phyloP scores from a whole-genome alignment of 106 monocot species.

The Dendrobium officinale region DNA sequence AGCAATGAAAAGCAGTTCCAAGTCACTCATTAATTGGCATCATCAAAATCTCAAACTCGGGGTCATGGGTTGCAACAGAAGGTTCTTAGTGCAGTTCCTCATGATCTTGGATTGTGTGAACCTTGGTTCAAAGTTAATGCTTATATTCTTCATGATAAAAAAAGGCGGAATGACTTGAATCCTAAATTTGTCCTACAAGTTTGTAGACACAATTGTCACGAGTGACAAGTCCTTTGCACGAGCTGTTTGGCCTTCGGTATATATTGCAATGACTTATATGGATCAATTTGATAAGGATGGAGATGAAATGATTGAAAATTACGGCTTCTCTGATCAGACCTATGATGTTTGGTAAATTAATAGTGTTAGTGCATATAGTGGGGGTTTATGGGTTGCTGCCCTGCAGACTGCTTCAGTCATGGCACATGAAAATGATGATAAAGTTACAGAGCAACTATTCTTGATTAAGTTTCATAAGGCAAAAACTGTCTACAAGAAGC shows the following conservation, averaged over 20 bases:
- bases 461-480: constrained; percentile 50
- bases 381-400: constrained; percentile 75
- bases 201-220: constrained; percentile 46
- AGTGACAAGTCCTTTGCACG: constrained; percentile 56
- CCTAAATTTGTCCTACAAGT: constrained; percentile 78
- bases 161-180: constrained; percentile 75
- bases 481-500: constrained; percentile 38
- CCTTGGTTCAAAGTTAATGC: constrained; percentile 72
- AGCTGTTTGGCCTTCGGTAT: constrained; percentile 77
- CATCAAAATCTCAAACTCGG: too few relatives aligned
- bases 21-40: too few relatives aligned
- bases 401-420: constrained; percentile 72
- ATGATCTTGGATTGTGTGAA: constrained; percentile 61
- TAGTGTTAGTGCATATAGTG: constrained; percentile 69
- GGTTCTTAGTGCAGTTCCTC: constrained; percentile 74
- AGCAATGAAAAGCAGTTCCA: too few relatives aligned
- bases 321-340: constrained; percentile 67
- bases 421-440: constrained; percentile 48
- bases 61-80: too few relatives aligned
- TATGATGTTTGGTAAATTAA: constrained; percentile 68
- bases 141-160: constrained; percentile 45
- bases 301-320: constrained; percentile 83
- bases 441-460: constrained; percentile 37
- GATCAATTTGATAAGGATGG: constrained; percentile 73
- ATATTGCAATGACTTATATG: constrained; percentile 5